Evolutionary conservation across 1,284 basidiomycete species (phyloP).

Genomic region (Amylostereum areolatum): DNA sequence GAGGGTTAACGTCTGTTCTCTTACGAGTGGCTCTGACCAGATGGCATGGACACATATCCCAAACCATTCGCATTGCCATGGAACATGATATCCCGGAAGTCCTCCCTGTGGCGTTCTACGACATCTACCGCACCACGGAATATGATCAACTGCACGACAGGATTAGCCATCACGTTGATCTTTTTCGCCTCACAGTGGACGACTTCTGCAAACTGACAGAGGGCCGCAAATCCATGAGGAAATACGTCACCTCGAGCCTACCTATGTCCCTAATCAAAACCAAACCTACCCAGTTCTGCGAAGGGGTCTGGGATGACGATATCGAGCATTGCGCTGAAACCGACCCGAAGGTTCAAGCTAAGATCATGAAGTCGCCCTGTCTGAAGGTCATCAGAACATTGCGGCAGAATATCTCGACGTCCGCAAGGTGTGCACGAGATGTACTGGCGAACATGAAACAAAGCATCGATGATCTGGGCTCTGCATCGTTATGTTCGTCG

Average conservation of each 20-base stretch:
- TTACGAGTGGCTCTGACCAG: neutral
- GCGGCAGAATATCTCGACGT: neutral
- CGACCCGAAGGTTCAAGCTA: too few relatives aligned
- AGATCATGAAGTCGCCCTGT: neutral
- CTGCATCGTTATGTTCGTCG: neutral
- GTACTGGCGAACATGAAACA: neutral
- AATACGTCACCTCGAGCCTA: neutral
- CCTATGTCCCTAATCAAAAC: neutral
- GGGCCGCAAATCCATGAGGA: neutral
- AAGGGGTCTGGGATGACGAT: neutral
- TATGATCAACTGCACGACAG: neutral
- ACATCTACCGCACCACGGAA: neutral
- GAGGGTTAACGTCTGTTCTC: neutral
- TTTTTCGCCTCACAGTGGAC: neutral
- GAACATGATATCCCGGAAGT: neutral
- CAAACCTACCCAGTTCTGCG: neutral
- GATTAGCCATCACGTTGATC: neutral
- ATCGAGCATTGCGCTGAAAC: too few relatives aligned
- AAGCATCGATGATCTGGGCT: neutral
- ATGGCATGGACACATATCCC: neutral
- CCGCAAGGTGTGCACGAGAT: neutral
- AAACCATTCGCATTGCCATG: neutral
- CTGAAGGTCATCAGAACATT: neutral
- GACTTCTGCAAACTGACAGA: neutral
- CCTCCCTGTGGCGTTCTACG: neutral